Evolutionary conservation across 108 stramenopile genomes (phyloP), one percentile per base, ranked within the genome.

Genomic region (Cylindrotheca closterium): DNA sequence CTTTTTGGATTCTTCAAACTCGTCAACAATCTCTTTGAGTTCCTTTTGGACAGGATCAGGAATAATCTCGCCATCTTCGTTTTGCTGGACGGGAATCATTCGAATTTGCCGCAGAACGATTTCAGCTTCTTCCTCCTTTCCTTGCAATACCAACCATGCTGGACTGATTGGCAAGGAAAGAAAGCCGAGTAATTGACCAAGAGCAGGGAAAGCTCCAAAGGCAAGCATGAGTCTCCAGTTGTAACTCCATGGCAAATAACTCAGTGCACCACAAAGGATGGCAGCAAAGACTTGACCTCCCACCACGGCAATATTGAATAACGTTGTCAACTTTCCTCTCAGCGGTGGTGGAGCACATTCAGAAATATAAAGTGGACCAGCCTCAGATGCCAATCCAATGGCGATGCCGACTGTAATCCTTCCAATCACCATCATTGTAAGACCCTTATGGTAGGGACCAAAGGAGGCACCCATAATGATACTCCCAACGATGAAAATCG

Each of bases 331-430:
- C 24, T 17, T 37, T 23, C 83, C 83, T 5, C 83, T 62, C 30
- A 79, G 5, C n/a, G 47, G 32, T 10, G 77, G 55, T 30, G 65
- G 69, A n/a, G 83, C 64, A 2, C 70, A 62, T 79, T 84, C 83
- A 7, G 79, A 51, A 26, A 84, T 81, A 46, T 82, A 82, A 22
- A 84, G 34, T n/a, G 83, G 83, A n/a, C 64, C 64, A 7, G 77
- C 55, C 4, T 75, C 19, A 46, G 63, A 61, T 25, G 73, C 64
- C 32, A 82, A 24, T 4, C 83, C 83, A 25, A 84, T 79, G 26
- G 67, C 83, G 27, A 73, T 17, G n/a, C 83, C 80, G 8, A 81
- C 49, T 7, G 79, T 27, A 0, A 75, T 65, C 28, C 76, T 57
- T 26, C 80, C 83, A 12, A 63, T 17, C 2, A 81, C 47, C 10